These are phyloP conservation scores for Ananas comosus DNA, from an alignment of 176 grass and related monocot species.

Conservation along the genomic window DNA sequence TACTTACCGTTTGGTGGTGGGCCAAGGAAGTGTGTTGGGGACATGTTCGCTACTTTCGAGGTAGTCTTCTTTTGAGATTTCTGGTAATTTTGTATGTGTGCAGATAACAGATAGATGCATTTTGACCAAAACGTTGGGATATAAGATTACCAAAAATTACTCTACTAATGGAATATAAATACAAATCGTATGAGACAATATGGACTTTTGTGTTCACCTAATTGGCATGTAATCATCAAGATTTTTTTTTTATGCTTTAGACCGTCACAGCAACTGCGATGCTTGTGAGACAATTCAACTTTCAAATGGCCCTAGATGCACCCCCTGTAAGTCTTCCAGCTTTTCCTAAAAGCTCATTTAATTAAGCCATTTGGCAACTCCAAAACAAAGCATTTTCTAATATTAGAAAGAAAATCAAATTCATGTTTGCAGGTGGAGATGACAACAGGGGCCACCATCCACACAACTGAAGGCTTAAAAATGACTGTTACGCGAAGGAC, in stretches of 20 bases:
- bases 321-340: slow-evolving; percentile 51
- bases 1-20: slow-evolving; percentile 97
- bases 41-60: slow-evolving; percentile 99
- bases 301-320: slow-evolving; percentile 77
- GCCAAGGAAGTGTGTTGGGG: slow-evolving; percentile 92
- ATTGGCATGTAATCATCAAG: background rate
- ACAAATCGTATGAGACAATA: no score
- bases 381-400: background rate
- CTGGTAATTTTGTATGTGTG: background rate
- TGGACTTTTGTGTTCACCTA: no score
- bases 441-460: slow-evolving; percentile 94
- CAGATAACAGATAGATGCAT: no score
- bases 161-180: no score
- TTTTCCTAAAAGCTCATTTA: slow-evolving; percentile 14
- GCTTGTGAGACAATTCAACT: slow-evolving; percentile 86
- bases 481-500: slow-evolving; percentile 84
- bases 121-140: no score
- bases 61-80: slow-evolving; percentile 31
- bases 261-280: slow-evolving; percentile 81
- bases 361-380: background rate
- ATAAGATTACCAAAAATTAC: no score
- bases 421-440: slow-evolving; percentile 58
- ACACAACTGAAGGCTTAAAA: slow-evolving; percentile 76
- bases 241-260: slow-evolving; percentile 16
- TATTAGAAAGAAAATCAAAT: slow-evolving; percentile 1